Conservation (phyloP, 495 filamentous ascomycete genomes). For the Penicillium maclennaniae region DNA sequence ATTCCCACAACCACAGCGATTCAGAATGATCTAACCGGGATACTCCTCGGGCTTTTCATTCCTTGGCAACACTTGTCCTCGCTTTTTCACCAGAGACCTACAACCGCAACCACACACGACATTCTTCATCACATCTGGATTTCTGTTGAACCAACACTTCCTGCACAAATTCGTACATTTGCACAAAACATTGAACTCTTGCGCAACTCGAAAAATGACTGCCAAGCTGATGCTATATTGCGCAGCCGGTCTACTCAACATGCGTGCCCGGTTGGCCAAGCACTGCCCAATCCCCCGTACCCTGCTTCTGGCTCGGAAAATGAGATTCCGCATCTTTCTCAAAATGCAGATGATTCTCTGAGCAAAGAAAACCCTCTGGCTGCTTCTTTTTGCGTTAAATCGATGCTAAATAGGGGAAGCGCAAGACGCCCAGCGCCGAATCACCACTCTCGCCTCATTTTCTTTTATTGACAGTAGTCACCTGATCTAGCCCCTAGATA, state of each 20-base stretch:
- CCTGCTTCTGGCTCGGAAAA: no score
- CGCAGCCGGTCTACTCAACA: neutral
- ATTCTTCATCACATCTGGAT: neutral
- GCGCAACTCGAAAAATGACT: slow-evolving; percentile 5
- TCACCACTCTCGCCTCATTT: neutral
- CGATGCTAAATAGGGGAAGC: neutral
- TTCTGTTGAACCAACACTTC: slow-evolving; percentile 5
- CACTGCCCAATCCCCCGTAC: neutral
- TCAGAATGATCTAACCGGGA: slow-evolving; percentile 8
- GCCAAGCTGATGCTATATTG: slow-evolving; percentile 1
- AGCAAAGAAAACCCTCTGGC: no score
- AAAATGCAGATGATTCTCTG: no score
- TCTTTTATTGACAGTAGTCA: no score
- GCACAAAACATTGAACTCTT: slow-evolving; percentile 6
- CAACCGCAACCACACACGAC: neutral
- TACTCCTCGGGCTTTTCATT: slow-evolving; percentile 10
- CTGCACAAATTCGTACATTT: slow-evolving; percentile 1
- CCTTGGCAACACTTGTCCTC: slow-evolving; percentile 3
- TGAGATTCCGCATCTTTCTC: no score
- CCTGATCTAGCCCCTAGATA: no score
- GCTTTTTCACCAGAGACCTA: neutral
- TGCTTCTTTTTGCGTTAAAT: neutral
- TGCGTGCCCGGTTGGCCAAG: neutral
- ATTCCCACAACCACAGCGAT: slow-evolving; percentile 6
- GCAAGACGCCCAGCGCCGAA: no score